Percentiles rank a stretch among this genome's conserved stretches.
These are phyloP conservation scores for Metarhizium sp. DNA, from an alignment of 2,329 filamentous ascomycete species.

Conservation along the genomic window DNA sequence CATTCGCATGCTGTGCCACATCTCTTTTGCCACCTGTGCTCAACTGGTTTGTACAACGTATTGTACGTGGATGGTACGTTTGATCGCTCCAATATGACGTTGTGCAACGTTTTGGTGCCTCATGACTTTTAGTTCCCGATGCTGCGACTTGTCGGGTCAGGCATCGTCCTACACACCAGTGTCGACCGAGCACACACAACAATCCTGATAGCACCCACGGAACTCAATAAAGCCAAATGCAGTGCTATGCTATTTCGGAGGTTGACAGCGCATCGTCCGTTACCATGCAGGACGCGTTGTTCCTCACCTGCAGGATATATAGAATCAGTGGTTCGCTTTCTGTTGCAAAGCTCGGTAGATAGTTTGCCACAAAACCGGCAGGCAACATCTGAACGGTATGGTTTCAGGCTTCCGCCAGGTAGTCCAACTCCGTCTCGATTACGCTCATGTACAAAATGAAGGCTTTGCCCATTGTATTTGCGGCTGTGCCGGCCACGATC, in stretches of 20 bases:
- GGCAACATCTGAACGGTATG: too few relatives aligned
- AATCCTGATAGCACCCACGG: not conserved
- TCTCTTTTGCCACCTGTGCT: not conserved
- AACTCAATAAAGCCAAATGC: not conserved
- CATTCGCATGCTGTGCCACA: not conserved
- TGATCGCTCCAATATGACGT: not conserved
- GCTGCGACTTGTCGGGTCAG: not conserved
- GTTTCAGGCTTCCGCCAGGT: too few relatives aligned
- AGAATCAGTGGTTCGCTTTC: too few relatives aligned
- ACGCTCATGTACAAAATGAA: not conserved
- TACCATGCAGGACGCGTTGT: too few relatives aligned
- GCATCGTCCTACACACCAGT: not conserved
- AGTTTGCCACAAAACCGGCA: too few relatives aligned
- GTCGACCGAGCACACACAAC: not conserved
- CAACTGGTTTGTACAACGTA: not conserved
- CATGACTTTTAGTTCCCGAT: not conserved
- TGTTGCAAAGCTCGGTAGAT: too few relatives aligned
- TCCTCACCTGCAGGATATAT: too few relatives aligned
- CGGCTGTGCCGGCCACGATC: not conserved
- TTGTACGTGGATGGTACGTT: not conserved
- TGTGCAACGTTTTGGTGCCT: not conserved
- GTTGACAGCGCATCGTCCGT: too few relatives aligned
- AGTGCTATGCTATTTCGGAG: too few relatives aligned
- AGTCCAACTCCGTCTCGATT: too few relatives aligned
- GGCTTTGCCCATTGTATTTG: not conserved